Base-by-base conservation (phyloP, 768 basidiomycete genomes). In the Infundibulicybe gibba region DNA sequence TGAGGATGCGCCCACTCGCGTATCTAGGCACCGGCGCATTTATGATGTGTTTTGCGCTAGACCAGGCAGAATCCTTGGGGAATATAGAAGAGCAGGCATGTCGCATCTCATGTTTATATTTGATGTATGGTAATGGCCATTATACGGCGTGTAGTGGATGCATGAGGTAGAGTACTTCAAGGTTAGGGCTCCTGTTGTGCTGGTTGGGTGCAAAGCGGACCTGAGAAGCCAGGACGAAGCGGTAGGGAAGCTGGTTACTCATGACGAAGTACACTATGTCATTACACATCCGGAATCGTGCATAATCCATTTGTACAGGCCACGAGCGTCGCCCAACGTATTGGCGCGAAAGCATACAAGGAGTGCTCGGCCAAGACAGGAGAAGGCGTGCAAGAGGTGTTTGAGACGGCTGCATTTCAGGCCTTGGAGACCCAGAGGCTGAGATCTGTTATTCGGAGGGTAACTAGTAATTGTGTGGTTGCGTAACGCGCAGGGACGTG, bases 1-100 rank as follows among this genome's bases (percentile, higher is more conserved):
- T 94, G 87, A 86, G 95, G 54, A 75, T 98, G 59, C 85, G 97
- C 56, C 97, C 97, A 40, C 81, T 99, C 67, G 97, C 93, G 40
- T 98, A 98, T 69, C 93, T 94, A 44, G 92, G 95, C 73, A 95
- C 95, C 50, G 95, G 98, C 67, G 91, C 98, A 59, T 97, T 99
- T 62, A 82, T 99, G 53, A 98, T 99, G 60, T 94, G 94, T 39
- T 99, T 94, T 63, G 81, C 92, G 41, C 83, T 98, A 58, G 95
- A 97, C 68, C 92, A 93, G 32, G 93, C 92, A 17, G 97, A 98
- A 69, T 95, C 93, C 33, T 73, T 98, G 48, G 94, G 97, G 54
- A 97, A 98, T 70, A 94, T 98, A 16, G 78, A 84, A 16, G 84
- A 85, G 53, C 97, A 98, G 81, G 94, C 87, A 60, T 47, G 25